Base-by-base conservation (phyloP, 2,329 filamentous ascomycete genomes). In the Phyllosticta capitalensis region DNA sequence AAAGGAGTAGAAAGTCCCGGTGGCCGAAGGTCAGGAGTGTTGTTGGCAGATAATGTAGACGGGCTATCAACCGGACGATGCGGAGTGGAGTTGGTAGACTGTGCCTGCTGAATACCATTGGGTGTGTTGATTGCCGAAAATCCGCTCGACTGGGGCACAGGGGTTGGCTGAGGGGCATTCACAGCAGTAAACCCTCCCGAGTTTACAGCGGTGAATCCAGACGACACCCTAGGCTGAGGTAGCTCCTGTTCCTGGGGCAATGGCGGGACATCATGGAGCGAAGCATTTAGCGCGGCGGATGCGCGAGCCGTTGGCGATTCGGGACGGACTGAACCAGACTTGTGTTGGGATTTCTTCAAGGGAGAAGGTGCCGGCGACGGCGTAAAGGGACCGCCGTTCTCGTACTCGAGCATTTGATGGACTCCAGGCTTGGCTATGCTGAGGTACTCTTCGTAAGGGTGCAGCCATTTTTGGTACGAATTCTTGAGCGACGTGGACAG, bases 401-500 rank as follows among this genome's bases (percentile, higher is more conserved):
- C 92, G 63, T 89, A 83, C 71, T 97, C 92, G 9, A 97, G 78
- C 73, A 96, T 91, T 67, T 96, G 92, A 67, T 96, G 92, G n/a
- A 97, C 92, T 28, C 91, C 90, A 2, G 94, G 94, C 71, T 96
- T 97, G 56, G 90, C 92, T 14, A 92, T 79, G 56, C 89, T 84
- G 51, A 99, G 78, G 70, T 96, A 99, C 63, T 97, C 91, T 73
- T 99, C 94, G 67, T 97, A 99, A 0, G 94, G 94, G 69, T 91
- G 90, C 3, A 99, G 84, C 90, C 94, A 99, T 75, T 92, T 87
- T 72, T 96, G 91, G 67, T 95, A 99, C 0, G 94, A 97, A 73
- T 99, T 99, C 73, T 97, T 99, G 50, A 99, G 81, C 5, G 94
- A 97, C 0, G 94, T 99, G 5, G 94, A 99, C 53, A 99, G 78